Percentiles rank a stretch among this genome's conserved stretches.
Conservation (phyloP, 2,329 filamentous ascomycete species). For the Plectosphaerella cucumerina region DNA sequence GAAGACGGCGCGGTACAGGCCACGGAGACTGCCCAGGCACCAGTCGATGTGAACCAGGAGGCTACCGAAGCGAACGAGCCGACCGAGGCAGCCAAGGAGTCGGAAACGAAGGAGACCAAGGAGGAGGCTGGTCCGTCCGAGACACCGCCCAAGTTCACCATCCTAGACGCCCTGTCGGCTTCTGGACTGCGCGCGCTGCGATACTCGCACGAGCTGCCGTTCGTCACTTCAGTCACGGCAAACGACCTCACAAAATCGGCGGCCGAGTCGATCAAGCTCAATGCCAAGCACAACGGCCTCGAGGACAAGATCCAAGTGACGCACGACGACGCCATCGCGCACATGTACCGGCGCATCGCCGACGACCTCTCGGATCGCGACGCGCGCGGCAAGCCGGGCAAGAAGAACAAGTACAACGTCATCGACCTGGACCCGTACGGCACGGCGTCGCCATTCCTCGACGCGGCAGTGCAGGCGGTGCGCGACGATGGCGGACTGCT, state of each 20-base stretch:
- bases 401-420: slow-evolving; percentile 70
- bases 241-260: slow-evolving; percentile 83
- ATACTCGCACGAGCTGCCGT: slow-evolving; percentile 88
- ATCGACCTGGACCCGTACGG: slow-evolving; percentile 97
- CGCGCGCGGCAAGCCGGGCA: slow-evolving; percentile 31
- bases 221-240: slow-evolving; percentile 74
- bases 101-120: slow-evolving; percentile 22
- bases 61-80: neutral
- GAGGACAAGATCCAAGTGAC: slow-evolving; percentile 66
- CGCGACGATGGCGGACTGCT: slow-evolving; percentile 81
- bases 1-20: slow-evolving; percentile 7
- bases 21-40: slow-evolving; percentile 5
- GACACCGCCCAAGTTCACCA: slow-evolving; percentile 58
- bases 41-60: slow-evolving; percentile 11
- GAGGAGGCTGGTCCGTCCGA: slow-evolving; percentile 17
- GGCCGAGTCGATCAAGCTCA: slow-evolving; percentile 75
- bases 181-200: slow-evolving; percentile 87
- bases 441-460: slow-evolving; percentile 86
- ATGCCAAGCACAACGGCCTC: slow-evolving; percentile 79
- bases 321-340: slow-evolving; percentile 77
- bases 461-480: slow-evolving; percentile 82
- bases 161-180: slow-evolving; percentile 91
- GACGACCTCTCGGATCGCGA: slow-evolving; percentile 41
- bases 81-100: slow-evolving; percentile 5
- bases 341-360: slow-evolving; percentile 78